phyloP scores from a whole-genome alignment of 495 filamentous ascomycete species.

The Rusavskia elegans region DNA sequence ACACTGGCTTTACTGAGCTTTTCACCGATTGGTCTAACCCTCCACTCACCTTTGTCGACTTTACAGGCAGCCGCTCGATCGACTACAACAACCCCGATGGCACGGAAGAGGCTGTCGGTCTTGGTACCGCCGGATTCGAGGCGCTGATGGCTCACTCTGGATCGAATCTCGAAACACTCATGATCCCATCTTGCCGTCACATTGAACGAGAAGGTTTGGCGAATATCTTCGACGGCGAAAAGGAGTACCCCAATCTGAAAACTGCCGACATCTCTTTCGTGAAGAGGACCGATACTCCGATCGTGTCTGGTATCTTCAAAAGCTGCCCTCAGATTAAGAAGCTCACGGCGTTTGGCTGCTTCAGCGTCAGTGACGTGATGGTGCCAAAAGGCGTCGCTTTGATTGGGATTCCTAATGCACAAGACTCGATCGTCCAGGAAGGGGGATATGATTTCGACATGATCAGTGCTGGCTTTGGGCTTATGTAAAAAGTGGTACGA shows the following conservation, averaged over 20 bases:
- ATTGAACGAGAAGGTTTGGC: slow-evolving; percentile 53
- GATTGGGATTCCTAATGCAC: slow-evolving; percentile 60
- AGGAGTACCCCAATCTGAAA: slow-evolving; percentile 44
- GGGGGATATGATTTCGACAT: slow-evolving; percentile 16
- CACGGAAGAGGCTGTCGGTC: slow-evolving; percentile 40
- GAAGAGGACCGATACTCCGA: slow-evolving; percentile 53
- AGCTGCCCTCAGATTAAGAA: slow-evolving; percentile 57
- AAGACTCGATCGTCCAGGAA: slow-evolving; percentile 38
- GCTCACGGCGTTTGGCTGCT: slow-evolving; percentile 71
- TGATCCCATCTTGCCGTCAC: slow-evolving; percentile 66
- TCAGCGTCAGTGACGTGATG: slow-evolving; percentile 51
- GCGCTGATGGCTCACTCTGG: slow-evolving; percentile 80
- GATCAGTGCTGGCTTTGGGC: background rate
- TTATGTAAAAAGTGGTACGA: background rate
- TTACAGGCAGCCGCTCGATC: slow-evolving; percentile 57
- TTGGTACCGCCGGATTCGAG: slow-evolving; percentile 56
- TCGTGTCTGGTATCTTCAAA: slow-evolving; percentile 57
- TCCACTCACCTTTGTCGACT: slow-evolving; percentile 48
- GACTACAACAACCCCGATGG: slow-evolving; percentile 53
- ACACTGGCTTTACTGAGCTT: slow-evolving; percentile 50
- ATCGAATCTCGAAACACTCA: slow-evolving; percentile 38
- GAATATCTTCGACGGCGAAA: slow-evolving; percentile 43
- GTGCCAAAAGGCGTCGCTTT: slow-evolving; percentile 61
- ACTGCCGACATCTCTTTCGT: slow-evolving; percentile 70
- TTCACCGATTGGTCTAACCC: slow-evolving; percentile 64